phyloP scores from a whole-genome alignment of 495 filamentous ascomycete genomes.

The Penicillium paradoxum region DNA sequence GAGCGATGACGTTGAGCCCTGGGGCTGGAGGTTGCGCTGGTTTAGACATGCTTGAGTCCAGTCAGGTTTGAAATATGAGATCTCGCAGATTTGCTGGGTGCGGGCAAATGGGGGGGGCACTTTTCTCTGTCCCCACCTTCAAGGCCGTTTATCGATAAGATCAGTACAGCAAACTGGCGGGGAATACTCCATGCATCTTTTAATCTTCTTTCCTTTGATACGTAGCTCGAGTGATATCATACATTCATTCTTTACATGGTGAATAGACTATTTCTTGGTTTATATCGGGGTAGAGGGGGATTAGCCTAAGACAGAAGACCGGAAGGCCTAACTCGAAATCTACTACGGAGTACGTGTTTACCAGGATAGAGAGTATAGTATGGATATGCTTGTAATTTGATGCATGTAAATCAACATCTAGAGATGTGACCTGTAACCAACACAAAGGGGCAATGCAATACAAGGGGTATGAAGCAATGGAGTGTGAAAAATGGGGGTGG shows the following conservation, averaged over 20 bases:
- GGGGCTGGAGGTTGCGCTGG: conserved; percentile 2
- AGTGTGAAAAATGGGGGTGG: conserved; percentile 16
- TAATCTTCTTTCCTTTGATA: too few relatives aligned
- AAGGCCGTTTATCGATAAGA: neutral
- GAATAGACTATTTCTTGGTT: too few relatives aligned
- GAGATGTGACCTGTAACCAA: conserved; percentile 22
- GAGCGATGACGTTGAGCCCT: conserved; percentile 73
- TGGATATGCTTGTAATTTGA: conserved; percentile 18
- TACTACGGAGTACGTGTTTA: too few relatives aligned
- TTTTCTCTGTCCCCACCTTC: conserved; percentile 4
- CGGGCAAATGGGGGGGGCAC: conserved; percentile 4
- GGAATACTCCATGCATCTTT: too few relatives aligned
- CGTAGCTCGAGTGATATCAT: too few relatives aligned
- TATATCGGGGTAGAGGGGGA: too few relatives aligned
- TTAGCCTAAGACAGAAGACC: too few relatives aligned
- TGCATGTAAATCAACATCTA: conserved; percentile 17
- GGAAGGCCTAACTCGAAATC: too few relatives aligned
- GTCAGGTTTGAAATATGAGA: neutral
- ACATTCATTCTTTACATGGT: too few relatives aligned
- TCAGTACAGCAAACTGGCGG: too few relatives aligned
- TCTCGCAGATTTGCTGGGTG: conserved; percentile 1
- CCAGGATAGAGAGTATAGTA: neutral
- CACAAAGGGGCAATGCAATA: conserved; percentile 27
- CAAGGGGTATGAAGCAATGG: conserved; percentile 28
- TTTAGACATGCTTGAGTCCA: conserved; percentile 2